Percentiles rank a stretch among this genome's conserved stretches.
Evolutionary conservation across 2,329 filamentous ascomycete species (phyloP).

Genomic region (Helotiales sp.): DNA sequence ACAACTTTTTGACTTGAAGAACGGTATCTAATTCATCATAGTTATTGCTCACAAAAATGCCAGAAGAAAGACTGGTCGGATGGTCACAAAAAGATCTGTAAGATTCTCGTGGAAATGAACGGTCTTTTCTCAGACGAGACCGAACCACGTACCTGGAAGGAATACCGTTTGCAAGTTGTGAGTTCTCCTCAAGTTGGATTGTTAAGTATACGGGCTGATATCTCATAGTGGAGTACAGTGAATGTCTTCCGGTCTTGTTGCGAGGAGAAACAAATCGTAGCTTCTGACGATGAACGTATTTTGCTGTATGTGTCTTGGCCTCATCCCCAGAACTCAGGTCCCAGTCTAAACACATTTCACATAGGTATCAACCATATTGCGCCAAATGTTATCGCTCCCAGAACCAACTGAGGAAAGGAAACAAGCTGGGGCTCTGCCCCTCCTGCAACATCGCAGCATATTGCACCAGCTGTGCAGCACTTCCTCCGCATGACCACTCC

Average conservation of each 20-base stretch:
- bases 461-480: constrained; percentile 19
- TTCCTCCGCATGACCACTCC: constrained; percentile 3
- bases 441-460: constrained; percentile 21
- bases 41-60: constrained; percentile 38
- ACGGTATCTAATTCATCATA: background rate
- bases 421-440: constrained; percentile 21
- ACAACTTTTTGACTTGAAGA: background rate
- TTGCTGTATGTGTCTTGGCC: constrained; percentile 13
- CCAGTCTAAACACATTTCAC: background rate
- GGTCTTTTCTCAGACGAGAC: background rate
- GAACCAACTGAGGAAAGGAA: constrained; percentile 17
- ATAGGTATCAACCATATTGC: constrained; percentile 31
- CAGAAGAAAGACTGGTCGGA: constrained; percentile 36
- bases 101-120: constrained; percentile 16
- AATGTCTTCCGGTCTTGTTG: constrained; percentile 13
- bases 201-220: background rate
- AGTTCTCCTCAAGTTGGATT: background rate
- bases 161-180: constrained; percentile 26
- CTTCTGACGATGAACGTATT: constrained; percentile 17
- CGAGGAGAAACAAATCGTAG: background rate
- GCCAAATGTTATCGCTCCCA: constrained; percentile 24
- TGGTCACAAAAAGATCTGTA: constrained; percentile 26
- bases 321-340: background rate
- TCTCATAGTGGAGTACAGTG: constrained; percentile 19
- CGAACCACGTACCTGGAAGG: constrained; percentile 13